These are phyloP conservation scores for Diaporthe citrichinensis DNA, from an alignment of 2,329 filamentous ascomycete species.

Conservation along the genomic window DNA sequence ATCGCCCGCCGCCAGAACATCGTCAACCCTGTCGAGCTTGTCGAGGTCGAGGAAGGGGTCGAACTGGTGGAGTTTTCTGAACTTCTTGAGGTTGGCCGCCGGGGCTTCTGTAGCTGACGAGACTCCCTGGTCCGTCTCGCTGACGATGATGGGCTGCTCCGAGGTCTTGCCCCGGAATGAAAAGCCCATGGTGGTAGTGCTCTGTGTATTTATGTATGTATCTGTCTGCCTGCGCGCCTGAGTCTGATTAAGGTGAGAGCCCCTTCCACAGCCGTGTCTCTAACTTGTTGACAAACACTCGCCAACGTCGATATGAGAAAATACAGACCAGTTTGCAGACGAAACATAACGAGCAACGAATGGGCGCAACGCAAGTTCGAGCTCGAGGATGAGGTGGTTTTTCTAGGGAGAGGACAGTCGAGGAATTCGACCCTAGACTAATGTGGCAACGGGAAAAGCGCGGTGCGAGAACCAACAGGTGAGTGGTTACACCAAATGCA, in stretches of 20 bases:
- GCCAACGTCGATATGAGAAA: neutral
- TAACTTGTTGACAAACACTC: neutral
- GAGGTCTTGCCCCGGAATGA: conserved; percentile 25
- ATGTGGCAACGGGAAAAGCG: neutral
- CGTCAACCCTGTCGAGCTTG: conserved; percentile 29
- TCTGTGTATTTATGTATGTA: neutral
- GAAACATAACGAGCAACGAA: neutral
- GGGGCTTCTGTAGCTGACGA: neutral
- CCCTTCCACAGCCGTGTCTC: neutral
- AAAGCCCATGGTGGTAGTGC: conserved; percentile 9
- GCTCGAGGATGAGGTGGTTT: neutral
- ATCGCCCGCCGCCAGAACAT: conserved; percentile 18
- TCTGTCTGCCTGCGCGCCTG: neutral
- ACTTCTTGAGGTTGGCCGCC: conserved; percentile 18
- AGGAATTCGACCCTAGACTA: neutral
- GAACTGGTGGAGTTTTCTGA: conserved; percentile 29
- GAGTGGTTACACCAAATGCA: conserved; percentile 21
- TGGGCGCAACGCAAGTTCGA: neutral
- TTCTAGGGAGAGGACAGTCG: neutral
- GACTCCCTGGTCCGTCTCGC: neutral
- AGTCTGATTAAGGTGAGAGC: too few species aligned
- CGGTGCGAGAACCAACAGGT: neutral
- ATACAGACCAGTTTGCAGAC: too few species aligned
- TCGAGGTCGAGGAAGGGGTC: conserved; percentile 31
- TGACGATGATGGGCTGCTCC: conserved; percentile 15